Base-by-base conservation (phyloP, 192 early-diverging fungal genomes). In the Gryganskiella cystojenkinii region DNA sequence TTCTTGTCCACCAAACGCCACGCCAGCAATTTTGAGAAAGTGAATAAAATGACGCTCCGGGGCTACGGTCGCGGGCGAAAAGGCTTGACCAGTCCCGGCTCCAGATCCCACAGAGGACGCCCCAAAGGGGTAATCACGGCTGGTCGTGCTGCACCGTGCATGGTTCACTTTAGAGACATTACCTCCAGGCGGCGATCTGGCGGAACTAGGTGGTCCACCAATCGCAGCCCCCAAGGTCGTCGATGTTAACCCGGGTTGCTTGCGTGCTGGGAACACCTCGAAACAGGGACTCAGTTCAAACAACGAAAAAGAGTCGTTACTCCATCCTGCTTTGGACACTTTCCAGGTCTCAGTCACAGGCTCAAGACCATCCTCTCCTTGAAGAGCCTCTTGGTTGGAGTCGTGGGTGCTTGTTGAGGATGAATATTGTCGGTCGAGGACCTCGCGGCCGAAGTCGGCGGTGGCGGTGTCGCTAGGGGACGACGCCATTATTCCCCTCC, bases 281-380 rank as follows among this genome's bases (percentile, higher is more conserved):
- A 82, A 80, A 28, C 71, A 69, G 7, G 87, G 87, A 0, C 54
- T 78, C 22, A 88, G 50, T 60, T 88, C 87, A 70, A 86, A 85
- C 4, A 86, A 6, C 30, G 80, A 67, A 60, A 82, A 86, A 7
- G 73, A 54, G 1, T 76, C 68, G 49, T 67, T 79, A 8, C 87
- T 85, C 85, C 85, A 88, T 51, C 70, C 80, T 33, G 74, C 42
- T 20, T 80, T 80, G 20, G 82, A 79, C 28, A 80, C 76, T 43
- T 82, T 83, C 87, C 87, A 88, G n/a, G 80, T 81, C 28, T 88
- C 83, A 0, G 83, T 47, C 14, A 88, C 68, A 85, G 0, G 85
- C 87, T 10, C 83, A 88, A 47, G 3, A 82, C 43, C 66, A 88
- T 56, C 30, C 74, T 59, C 59, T 69, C 64, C 15, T 52, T 57